Conservation (phyloP, 768 basidiomycete species). For the Gloeopeniophorella convolvens region DNA sequence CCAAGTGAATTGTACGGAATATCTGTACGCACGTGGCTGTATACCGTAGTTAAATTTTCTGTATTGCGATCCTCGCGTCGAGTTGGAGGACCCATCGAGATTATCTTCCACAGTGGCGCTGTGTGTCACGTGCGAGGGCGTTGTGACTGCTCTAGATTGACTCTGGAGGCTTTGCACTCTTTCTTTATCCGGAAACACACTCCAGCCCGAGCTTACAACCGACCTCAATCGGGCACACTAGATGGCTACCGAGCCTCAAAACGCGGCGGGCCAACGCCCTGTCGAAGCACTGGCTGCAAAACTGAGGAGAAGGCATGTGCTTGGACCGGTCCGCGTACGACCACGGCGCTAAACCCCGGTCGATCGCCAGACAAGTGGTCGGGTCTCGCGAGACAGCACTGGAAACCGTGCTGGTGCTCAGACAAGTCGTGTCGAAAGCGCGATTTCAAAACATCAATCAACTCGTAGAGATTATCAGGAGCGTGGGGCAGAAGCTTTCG, state of each 20-base stretch:
- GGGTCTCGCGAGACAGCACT: slow-evolving; percentile 86
- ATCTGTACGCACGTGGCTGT: background rate
- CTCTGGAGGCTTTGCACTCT: too few relatives aligned
- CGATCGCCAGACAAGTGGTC: slow-evolving; percentile 66
- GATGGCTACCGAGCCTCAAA: slow-evolving; percentile 39
- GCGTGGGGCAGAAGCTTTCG: slow-evolving; percentile 71
- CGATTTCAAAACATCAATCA: slow-evolving; percentile 85
- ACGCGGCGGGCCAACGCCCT: slow-evolving; percentile 42
- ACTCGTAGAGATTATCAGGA: slow-evolving; percentile 69
- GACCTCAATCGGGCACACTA: background rate
- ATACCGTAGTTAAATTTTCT: too few relatives aligned
- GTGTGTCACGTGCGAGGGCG: too few relatives aligned
- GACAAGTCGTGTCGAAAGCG: slow-evolving; percentile 84
- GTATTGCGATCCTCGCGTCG: too few relatives aligned
- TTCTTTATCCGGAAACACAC: too few relatives aligned
- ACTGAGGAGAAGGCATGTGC: slow-evolving; percentile 62
- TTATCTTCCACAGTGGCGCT: too few relatives aligned
- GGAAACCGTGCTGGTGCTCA: slow-evolving; percentile 82
- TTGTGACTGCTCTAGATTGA: too few relatives aligned
- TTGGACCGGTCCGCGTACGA: slow-evolving; percentile 6
- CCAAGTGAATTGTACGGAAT: slow-evolving; percentile 4
- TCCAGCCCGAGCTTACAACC: too few relatives aligned
- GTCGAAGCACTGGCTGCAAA: slow-evolving; percentile 68
- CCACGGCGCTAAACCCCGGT: slow-evolving; percentile 18
- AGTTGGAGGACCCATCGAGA: too few relatives aligned